Base-by-base conservation (phyloP, 257 asterid species). In the Handroanthus guayacan region DNA sequence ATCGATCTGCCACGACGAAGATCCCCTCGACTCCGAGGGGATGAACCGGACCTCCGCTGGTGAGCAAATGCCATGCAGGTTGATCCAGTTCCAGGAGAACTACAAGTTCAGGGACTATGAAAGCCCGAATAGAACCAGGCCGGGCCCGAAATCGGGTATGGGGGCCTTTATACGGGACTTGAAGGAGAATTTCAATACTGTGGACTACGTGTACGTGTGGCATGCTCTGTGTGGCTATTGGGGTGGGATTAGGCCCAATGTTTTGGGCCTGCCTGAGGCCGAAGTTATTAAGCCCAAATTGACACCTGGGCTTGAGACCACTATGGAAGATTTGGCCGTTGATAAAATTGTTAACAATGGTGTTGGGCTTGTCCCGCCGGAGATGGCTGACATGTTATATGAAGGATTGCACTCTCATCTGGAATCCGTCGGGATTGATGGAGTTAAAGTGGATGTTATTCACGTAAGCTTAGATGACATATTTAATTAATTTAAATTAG, bases 141-240 rank as follows among this genome's bases (percentile, higher is more conserved):
- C 85, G 9, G 93, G 87, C n/a, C 86, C 84, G 41, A 71, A 68
- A 0, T 82, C 78, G 10, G 98, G 98, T 38, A 94, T 94, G 97
- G 93, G 89, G 5, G 97, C 95, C 43, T 94, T 94, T 31, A 70
- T 92, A 0, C 86, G 81, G 54, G 99, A 94, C 61, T 80, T 94
- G 25, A 94, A 94, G 80, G 87, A 81, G 45, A 84, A 54, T 1
- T 94, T 82, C 71, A 75, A 74, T 5, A 89, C 84, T 1, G 97
- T 94, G 76, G 98, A 85, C 41, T 90, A 79, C 13, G 98, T 94
- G 37, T 94, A 94, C 55, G 99, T 92, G 18, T 94, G 98, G 99
- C 99, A 94, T 76, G 99, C 99, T 0, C 55, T 94, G 17, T 92
- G 97, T 57, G 99, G 97, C 14, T 94, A 94, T n/a, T 94, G 98